These are phyloP conservation scores for Beauveria pseudobassiana DNA, from an alignment of 2,329 filamentous ascomycete species.

Conservation along the genomic window DNA sequence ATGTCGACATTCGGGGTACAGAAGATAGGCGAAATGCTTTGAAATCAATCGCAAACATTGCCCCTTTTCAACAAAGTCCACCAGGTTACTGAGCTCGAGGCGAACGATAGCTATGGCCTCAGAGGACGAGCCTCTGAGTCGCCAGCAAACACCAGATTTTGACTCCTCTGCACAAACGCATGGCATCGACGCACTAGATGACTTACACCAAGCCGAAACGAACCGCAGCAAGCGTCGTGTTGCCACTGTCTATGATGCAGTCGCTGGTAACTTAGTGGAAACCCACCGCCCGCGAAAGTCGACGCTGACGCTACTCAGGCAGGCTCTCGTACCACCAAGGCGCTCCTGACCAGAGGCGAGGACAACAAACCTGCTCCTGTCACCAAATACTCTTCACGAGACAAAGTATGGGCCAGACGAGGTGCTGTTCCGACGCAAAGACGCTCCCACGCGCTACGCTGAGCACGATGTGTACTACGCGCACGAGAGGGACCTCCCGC, in stretches of 20 bases:
- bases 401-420: conserved; percentile 56
- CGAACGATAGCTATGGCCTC: neutral
- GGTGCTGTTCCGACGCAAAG: conserved; percentile 57
- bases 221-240: conserved; percentile 23
- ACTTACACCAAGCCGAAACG: conserved; percentile 15
- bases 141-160: conserved; percentile 9
- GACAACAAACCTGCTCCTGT: conserved; percentile 16
- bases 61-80: neutral
- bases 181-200: neutral
- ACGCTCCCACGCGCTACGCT: conserved; percentile 59
- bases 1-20: neutral
- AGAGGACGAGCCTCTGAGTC: neutral
- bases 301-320: neutral
- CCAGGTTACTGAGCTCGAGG: neutral
- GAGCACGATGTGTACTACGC: conserved; percentile 67
- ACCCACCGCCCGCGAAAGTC: neutral
- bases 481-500: conserved; percentile 46
- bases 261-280: conserved; percentile 48
- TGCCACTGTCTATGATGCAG: conserved; percentile 63
- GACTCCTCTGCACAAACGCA: neutral
- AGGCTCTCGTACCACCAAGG: neutral
- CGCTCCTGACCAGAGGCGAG: conserved; percentile 2
- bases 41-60: neutral
- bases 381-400: conserved; percentile 14
- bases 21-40: neutral